phyloP scores from a whole-genome alignment of 106 monocot genomes.

The Dendrobium catenatum region DNA sequence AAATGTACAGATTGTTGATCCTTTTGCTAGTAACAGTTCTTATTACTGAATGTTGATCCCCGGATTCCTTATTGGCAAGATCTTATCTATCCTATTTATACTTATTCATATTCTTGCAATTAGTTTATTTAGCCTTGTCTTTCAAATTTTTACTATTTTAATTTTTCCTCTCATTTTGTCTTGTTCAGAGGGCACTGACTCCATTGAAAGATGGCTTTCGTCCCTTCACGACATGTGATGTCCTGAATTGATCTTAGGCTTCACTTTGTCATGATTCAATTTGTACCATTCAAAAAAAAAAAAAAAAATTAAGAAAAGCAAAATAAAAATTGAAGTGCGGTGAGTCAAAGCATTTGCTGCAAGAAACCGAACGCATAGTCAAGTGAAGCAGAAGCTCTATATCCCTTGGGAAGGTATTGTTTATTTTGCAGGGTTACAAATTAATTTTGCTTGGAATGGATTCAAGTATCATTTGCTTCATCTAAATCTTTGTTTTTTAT shows the following conservation, averaged over 20 bases:
- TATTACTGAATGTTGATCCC: too few species aligned
- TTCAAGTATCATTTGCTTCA: background rate
- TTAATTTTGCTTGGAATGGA: background rate
- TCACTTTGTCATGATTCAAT: background rate
- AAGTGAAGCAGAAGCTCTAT: background rate
- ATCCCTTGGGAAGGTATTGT: background rate
- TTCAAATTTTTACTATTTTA: background rate
- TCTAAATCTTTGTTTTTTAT: slow-evolving; percentile 5
- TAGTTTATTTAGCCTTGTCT: too few species aligned
- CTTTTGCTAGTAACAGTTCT: too few species aligned
- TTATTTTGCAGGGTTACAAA: background rate
- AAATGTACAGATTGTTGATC: too few species aligned
- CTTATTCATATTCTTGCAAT: too few species aligned
- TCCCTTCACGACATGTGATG: slow-evolving; percentile 26
- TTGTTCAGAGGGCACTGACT: slow-evolving; percentile 35
- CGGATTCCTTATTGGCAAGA: too few species aligned
- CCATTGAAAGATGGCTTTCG: slow-evolving; percentile 37
- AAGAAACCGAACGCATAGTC: too few species aligned
- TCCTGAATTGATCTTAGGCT: background rate
- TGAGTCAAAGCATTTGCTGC: background rate
- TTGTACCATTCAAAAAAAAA: slow-evolving; percentile 11
- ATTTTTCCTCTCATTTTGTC: background rate
- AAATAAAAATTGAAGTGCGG: background rate
- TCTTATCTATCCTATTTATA: too few species aligned
- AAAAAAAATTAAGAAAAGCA: background rate